A percentile compares a stretch with the other conserved stretches of the same genome.
Evolutionary conservation across 208 protist species (phyloP).

Genomic region (Trichomonas gallinae): DNA sequence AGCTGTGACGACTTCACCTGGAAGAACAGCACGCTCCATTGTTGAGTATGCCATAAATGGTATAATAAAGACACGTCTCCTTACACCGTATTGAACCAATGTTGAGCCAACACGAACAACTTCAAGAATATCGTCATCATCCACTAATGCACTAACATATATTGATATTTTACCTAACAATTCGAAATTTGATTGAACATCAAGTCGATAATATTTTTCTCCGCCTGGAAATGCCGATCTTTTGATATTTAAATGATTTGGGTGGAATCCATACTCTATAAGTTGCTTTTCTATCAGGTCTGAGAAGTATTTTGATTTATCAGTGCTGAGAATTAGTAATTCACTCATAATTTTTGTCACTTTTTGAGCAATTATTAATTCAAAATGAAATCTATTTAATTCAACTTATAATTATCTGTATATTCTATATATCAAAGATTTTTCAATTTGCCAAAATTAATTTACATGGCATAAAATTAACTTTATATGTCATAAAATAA

Average conservation of each 20-base stretch:
- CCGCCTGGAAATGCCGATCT: background rate
- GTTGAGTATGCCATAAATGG: constrained; percentile 8
- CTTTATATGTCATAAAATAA: too few relatives aligned
- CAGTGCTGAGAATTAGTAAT: background rate
- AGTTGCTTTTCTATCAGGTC: background rate
- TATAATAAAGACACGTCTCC: background rate
- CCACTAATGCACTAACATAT: background rate
- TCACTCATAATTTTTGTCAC: background rate
- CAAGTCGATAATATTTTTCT: background rate
- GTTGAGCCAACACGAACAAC: background rate
- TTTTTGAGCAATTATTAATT: too few relatives aligned
- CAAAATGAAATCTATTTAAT: too few relatives aligned
- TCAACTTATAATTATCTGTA: too few relatives aligned
- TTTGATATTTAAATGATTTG: background rate
- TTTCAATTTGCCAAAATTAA: too few relatives aligned
- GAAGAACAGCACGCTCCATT: background rate
- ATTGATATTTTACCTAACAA: background rate
- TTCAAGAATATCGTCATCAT: constrained; percentile 3
- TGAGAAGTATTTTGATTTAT: background rate
- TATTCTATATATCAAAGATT: too few relatives aligned
- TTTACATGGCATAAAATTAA: too few relatives aligned
- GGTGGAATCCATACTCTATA: background rate
- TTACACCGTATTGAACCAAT: background rate
- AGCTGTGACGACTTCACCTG: background rate
- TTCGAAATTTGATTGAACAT: constrained; percentile 19